Percentiles rank a stretch among this genome's conserved stretches.
Conservation (phyloP, 805 yeast genomes). For the Tetrapisispora taiwanensis region DNA sequence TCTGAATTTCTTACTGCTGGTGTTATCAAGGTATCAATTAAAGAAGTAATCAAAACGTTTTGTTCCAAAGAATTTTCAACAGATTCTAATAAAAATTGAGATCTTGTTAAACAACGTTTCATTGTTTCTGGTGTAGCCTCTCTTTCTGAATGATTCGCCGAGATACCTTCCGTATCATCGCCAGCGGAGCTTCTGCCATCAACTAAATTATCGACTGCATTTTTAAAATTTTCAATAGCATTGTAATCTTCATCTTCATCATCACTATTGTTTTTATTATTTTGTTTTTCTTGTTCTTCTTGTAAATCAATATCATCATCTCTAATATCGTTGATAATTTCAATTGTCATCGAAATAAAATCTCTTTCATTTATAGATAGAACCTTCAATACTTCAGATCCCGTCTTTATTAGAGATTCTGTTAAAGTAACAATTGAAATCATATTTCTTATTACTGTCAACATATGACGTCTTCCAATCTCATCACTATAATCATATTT, state of each 20-base stretch:
- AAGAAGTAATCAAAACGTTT: conserved; percentile 54
- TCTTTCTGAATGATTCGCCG: conserved; percentile 23
- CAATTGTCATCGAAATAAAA: conserved; percentile 75
- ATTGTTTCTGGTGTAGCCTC: conserved; percentile 35
- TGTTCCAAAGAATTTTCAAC: conserved; percentile 54
- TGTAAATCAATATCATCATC: conserved; percentile 46
- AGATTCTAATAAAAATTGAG: conserved; percentile 59
- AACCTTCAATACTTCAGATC: conserved; percentile 56
- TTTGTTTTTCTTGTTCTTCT: conserved; percentile 17
- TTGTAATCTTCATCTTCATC: conserved; percentile 14
- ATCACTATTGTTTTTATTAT: conserved; percentile 8
- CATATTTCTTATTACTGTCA: conserved; percentile 48
- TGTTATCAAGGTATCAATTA: conserved; percentile 65
- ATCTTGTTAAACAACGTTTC: conserved; percentile 54
- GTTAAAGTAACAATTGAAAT: conserved; percentile 47
- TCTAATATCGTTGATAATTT: conserved; percentile 73
- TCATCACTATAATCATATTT: conserved; percentile 84
- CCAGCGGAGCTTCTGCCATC: conserved; percentile 16
- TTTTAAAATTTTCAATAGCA: conserved; percentile 37
- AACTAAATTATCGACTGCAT: conserved; percentile 34
- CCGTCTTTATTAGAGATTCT: conserved; percentile 43
- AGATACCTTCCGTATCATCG: conserved; percentile 9
- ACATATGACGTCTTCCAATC: conserved; percentile 72
- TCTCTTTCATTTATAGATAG: conserved; percentile 73
- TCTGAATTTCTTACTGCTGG: conserved; percentile 64